These are phyloP conservation scores for Fusarium nygamai DNA, from an alignment of 2,329 filamentous ascomycete genomes.

Conservation along the genomic window DNA sequence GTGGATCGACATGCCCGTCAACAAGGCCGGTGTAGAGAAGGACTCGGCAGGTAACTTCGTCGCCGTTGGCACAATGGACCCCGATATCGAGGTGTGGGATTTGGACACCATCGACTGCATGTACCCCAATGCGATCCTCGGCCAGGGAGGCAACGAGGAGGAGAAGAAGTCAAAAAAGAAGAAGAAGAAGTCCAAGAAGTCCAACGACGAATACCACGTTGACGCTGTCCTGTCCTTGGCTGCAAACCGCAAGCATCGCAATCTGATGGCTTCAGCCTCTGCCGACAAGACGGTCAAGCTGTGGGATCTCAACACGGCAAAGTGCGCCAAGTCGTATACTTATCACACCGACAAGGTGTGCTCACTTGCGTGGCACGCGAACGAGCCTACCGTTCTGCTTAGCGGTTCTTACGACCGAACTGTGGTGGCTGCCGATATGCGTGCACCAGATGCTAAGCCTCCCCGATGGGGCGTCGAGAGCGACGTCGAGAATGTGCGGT, in stretches of 20 bases:
- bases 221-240: slow-evolving; percentile 92
- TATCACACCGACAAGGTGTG: slow-evolving; percentile 99
- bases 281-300: slow-evolving; percentile 98
- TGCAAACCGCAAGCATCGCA: slow-evolving; percentile 92
- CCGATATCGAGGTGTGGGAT: slow-evolving; percentile 99
- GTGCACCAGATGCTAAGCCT: slow-evolving; percentile 82
- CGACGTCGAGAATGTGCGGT: slow-evolving; percentile 91
- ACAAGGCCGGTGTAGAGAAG: slow-evolving; percentile 70
- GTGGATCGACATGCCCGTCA: slow-evolving; percentile 93
- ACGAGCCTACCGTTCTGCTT: slow-evolving; percentile 86
- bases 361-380: slow-evolving; percentile 91
- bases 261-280: slow-evolving; percentile 92
- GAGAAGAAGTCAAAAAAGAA: slow-evolving; percentile 82
- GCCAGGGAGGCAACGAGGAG: slow-evolving; percentile 70
- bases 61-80: slow-evolving; percentile 95
- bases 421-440: slow-evolving; percentile 94
- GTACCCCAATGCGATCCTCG: slow-evolving; percentile 96
- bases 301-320: slow-evolving; percentile 93
- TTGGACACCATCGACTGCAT: slow-evolving; percentile 96
- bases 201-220: slow-evolving; percentile 92
- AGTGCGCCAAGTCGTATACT: slow-evolving; percentile 93
- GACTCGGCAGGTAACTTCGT: slow-evolving; percentile 87
- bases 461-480: slow-evolving; percentile 94
- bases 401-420: slow-evolving; percentile 96
- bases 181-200: slow-evolving; percentile 88